Evolutionary conservation across 75 land plant genomes (phyloP).

Genomic region (Chamaecyparis obtusa): DNA sequence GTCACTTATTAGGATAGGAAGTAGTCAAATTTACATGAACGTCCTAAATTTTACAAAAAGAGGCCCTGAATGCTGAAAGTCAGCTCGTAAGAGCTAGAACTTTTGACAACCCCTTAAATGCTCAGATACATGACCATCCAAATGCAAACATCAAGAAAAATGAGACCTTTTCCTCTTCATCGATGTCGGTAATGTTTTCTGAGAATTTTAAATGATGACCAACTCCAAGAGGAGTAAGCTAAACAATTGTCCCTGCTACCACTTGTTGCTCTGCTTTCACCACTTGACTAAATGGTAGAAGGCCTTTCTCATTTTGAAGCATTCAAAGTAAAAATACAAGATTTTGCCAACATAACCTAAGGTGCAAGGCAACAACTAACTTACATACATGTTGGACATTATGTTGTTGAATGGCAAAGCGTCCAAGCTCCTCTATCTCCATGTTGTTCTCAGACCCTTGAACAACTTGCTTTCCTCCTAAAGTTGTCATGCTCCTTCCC

Average conservation of each 20-base stretch:
- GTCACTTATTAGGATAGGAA: too few species aligned
- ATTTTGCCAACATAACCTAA: neutral
- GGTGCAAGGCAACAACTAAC: neutral
- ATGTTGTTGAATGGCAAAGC: constrained; percentile 81
- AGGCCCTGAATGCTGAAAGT: too few species aligned
- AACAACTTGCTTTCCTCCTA: neutral
- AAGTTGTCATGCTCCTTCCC: neutral
- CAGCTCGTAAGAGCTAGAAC: too few species aligned
- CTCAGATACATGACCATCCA: too few species aligned
- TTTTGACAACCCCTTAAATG: too few species aligned
- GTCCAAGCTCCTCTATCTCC: constrained; percentile 60
- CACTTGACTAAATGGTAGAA: constrained; percentile 30
- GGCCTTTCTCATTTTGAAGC: neutral
- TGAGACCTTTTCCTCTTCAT: too few species aligned
- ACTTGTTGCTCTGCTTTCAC: constrained; percentile 67
- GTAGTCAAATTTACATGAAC: too few species aligned
- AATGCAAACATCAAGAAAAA: too few species aligned
- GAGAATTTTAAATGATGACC: too few species aligned
- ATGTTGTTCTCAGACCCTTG: constrained; percentile 30
- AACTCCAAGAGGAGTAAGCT: too few species aligned
- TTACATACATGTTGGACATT: constrained; percentile 46
- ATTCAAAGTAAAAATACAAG: neutral
- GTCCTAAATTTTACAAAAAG: too few species aligned
- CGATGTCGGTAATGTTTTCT: too few species aligned
- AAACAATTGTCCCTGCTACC: constrained; percentile 68